A percentile compares a stretch with the other conserved stretches of the same genome.
Conservation (phyloP, 106 monocot species). For the Chionographis japonica region DNA sequence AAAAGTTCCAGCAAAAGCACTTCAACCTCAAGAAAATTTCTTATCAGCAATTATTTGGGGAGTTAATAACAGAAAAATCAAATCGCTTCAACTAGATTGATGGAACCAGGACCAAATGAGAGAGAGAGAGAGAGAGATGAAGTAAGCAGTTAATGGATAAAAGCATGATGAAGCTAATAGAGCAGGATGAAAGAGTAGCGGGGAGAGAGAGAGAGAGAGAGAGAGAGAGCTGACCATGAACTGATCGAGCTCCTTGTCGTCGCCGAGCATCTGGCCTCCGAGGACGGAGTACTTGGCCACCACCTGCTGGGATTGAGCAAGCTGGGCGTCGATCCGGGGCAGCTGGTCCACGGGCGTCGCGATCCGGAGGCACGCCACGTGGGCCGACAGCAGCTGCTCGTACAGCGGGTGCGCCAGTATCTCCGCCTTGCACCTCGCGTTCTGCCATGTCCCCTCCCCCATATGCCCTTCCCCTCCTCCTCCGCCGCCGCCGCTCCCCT, state of each 20-base stretch:
- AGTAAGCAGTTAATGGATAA: no score
- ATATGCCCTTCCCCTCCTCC: conserved; percentile 11
- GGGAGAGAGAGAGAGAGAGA: not conserved
- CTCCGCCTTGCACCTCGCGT: conserved; percentile 71
- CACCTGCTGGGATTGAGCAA: conserved; percentile 57
- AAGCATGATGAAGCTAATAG: no score
- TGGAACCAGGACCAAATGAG: no score
- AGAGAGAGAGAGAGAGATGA: no score
- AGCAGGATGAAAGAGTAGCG: no score
- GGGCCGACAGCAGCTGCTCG: conserved; percentile 88
- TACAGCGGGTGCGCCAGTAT: conserved; percentile 76
- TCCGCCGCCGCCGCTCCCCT: not conserved
- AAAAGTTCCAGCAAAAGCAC: no score
- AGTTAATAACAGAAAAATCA: not conserved
- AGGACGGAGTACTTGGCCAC: conserved; percentile 53
- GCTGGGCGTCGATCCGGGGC: conserved; percentile 83
- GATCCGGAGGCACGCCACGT: conserved; percentile 79
- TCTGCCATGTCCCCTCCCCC: conserved; percentile 47
- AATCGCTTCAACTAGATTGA: no score
- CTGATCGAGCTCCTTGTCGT: conserved; percentile 83
- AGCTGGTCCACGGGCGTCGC: conserved; percentile 95
- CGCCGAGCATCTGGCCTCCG: conserved; percentile 25
- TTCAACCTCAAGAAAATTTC: no score
- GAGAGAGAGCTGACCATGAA: conserved; percentile 62
- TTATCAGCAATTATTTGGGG: not conserved